A percentile compares a stretch with the other conserved stretches of the same genome.
Conservation (phyloP, 148 eudicot genomes). For the Simmondsia chinensis region DNA sequence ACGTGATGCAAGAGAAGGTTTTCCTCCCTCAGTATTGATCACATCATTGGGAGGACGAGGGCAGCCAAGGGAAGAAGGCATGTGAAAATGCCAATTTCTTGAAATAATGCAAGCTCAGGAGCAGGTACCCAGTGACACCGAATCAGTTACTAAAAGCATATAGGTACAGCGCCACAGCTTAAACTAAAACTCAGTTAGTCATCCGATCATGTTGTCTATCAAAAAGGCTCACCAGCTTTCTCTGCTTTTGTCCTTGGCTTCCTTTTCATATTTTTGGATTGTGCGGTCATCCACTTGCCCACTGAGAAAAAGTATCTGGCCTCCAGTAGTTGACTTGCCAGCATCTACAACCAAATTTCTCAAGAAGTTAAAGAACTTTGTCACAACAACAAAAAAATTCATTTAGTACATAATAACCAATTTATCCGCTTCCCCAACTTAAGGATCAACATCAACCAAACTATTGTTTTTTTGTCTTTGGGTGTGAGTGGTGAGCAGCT, state of each 20-base stretch:
- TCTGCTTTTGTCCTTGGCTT: conserved; percentile 93
- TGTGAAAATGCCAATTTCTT: too few relatives aligned
- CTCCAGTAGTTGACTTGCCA: conserved; percentile 93
- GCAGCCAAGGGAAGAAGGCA: too few relatives aligned
- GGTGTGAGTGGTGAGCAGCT: background rate
- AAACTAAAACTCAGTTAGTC: background rate
- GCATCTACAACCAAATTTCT: conserved; percentile 82
- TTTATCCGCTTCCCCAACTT: background rate
- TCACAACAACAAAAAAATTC: background rate
- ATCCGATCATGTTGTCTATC: background rate
- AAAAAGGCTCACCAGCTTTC: conserved; percentile 77
- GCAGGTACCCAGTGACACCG: too few relatives aligned
- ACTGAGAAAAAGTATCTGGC: conserved; percentile 85
- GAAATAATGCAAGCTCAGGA: too few relatives aligned
- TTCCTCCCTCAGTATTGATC: too few relatives aligned
- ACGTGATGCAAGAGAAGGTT: too few relatives aligned
- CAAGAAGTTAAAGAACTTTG: too few relatives aligned
- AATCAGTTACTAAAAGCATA: background rate
- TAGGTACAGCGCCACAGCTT: background rate
- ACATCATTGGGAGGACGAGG: too few relatives aligned
- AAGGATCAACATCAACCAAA: background rate
- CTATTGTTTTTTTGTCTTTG: too few relatives aligned
- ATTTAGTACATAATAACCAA: background rate
- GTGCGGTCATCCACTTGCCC: conserved; percentile 98
- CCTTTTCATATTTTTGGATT: conserved; percentile 91